Conservation (phyloP, 495 filamentous ascomycete genomes). For the Aspergillus baeticus region DNA sequence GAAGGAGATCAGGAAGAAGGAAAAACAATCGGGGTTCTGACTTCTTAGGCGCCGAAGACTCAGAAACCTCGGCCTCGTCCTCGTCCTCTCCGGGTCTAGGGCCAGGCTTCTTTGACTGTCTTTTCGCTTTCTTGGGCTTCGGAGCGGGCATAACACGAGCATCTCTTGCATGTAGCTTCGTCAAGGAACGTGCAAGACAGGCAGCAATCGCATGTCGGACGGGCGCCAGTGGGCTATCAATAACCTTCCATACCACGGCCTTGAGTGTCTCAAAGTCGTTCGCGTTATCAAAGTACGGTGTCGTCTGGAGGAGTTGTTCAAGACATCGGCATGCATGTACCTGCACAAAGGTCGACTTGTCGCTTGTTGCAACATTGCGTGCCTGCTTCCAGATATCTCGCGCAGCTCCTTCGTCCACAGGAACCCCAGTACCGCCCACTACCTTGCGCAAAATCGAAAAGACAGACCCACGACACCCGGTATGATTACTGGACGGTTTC, state of each 20-base stretch:
- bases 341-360: constrained; percentile 82
- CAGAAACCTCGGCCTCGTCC: constrained; percentile 69
- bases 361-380: constrained; percentile 68
- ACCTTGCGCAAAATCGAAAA: constrained; percentile 78
- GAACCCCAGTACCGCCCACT: constrained; percentile 64
- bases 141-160: constrained; percentile 53
- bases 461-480: constrained; percentile 79
- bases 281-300: constrained; percentile 82
- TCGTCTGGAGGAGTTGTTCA: constrained; percentile 66
- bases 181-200: constrained; percentile 72
- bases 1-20: constrained; percentile 75
- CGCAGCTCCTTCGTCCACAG: constrained; percentile 80
- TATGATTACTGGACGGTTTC: constrained; percentile 77
- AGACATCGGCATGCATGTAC: constrained; percentile 78
- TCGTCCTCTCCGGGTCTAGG: constrained; percentile 69
- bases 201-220: constrained; percentile 87
- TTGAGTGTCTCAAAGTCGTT: constrained; percentile 87
- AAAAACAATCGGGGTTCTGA: constrained; percentile 65
- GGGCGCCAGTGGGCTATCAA: constrained; percentile 71
- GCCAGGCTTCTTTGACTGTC: constrained; percentile 66
- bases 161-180: constrained; percentile 74
- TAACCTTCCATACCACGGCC: constrained; percentile 74
- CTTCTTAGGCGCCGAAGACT: constrained; percentile 67
- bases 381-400: constrained; percentile 94
- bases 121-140: constrained; percentile 72